Evolutionary conservation across 768 basidiomycete genomes (phyloP).

Genomic region (Paxillus involutus): DNA sequence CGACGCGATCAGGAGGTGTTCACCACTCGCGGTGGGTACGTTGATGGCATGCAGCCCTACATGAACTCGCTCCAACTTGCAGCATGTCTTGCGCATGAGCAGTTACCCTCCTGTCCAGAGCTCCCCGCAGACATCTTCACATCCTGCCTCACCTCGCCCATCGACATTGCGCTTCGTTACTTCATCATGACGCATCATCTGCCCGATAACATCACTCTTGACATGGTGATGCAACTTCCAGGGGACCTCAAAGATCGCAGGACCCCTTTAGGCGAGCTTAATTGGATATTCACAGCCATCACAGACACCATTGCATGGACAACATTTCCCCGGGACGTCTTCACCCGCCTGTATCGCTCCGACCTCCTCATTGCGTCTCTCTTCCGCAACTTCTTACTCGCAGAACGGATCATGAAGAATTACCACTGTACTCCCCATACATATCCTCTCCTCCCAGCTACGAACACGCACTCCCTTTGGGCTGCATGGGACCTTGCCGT

Average conservation of each 20-base stretch:
- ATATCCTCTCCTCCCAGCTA: slow-evolving; percentile 85
- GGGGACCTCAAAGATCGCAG: slow-evolving; percentile 96
- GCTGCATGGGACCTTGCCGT: slow-evolving; percentile 97
- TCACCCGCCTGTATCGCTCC: slow-evolving; percentile 91
- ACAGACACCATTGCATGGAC: slow-evolving; percentile 99
- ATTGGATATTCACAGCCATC: slow-evolving; percentile 99
- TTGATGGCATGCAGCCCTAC: slow-evolving; percentile 65
- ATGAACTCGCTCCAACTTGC: slow-evolving; percentile 92
- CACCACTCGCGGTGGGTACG: slow-evolving; percentile 56
- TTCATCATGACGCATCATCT: slow-evolving; percentile 90
- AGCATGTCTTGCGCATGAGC: slow-evolving; percentile 89
- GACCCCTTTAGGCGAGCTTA: slow-evolving; percentile 96
- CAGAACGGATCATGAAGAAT: slow-evolving; percentile 96
- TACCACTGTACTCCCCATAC: slow-evolving; percentile 97
- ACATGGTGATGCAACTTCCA: slow-evolving; percentile 93
- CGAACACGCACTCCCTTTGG: slow-evolving; percentile 98
- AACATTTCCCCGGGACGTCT: slow-evolving; percentile 89
- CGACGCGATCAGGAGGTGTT: slow-evolving; percentile 69
- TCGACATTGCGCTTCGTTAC: slow-evolving; percentile 94
- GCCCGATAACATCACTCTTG: slow-evolving; percentile 74
- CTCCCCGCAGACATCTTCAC: slow-evolving; percentile 98
- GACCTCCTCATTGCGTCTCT: slow-evolving; percentile 95
- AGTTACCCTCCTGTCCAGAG: slow-evolving; percentile 92
- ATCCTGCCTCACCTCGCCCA: slow-evolving; percentile 95
- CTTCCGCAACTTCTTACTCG: slow-evolving; percentile 96